Evolutionary conservation across 805 yeast species (phyloP), one percentile per base, ranked within the genome.

Genomic region (Ogataea ramenticola): DNA sequence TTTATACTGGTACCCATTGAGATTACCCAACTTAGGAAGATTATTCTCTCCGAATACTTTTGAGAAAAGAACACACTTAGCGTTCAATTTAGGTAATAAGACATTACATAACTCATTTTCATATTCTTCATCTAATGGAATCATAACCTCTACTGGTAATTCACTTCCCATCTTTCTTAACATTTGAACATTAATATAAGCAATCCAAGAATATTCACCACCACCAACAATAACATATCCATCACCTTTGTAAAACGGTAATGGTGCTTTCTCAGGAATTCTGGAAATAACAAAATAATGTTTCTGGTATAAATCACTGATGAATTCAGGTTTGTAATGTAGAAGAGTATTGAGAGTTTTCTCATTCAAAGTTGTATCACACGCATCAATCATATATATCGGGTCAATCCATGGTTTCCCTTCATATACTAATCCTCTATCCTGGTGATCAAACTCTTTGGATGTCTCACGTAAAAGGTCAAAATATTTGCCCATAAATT

Each of bases 201-300:
- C 61, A 27, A 65, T 61, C 61, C 75, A 71, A 19, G 73, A 59
- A 49, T 65, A 70, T 17, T 59, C 44, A 1, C 72, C 73, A 40
- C 75, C 77, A 20, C 74, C 76, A 39, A 71, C 56, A 55, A 68
- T 62, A 1, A 68, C 73, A 40, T 62, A 62, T 9, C 66, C 66
- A 36, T 42, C 44, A 10, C 64, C 66, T 5, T 43, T 35, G 41
- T 51, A 62, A 36, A 56, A 55, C 5, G 45, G 20, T 3, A 47
- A 42, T 2, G 57, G 53, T 1, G 60, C 46, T 45, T 61, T 63
- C 3, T 67, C 67, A 0, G 85, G 86, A 55, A 82, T 58, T 21
- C 62, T 60, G 2, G 55, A 51, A 17, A 76, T 67, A 9, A 77
- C 72, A 36, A 56, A 55, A 10, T 51, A 43, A 58, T 82, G 88